Base-by-base conservation (phyloP, 139 green algal species). In the Tetradesmus obliquus region DNA sequence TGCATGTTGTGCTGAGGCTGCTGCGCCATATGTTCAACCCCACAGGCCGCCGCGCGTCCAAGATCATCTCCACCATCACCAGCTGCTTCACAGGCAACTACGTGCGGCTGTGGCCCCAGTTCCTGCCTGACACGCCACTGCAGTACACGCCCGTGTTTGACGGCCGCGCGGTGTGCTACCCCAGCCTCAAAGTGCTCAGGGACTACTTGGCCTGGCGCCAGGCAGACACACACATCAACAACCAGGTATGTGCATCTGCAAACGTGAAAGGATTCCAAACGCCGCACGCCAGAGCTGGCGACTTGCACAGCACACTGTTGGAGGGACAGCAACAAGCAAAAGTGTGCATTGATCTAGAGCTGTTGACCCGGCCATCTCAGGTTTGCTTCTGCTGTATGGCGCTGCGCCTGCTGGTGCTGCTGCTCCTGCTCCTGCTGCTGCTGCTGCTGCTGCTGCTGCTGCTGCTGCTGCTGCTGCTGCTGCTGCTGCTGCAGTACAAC, bases 121-220 rank as follows among this genome's bases (percentile, higher is more conserved):
- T 94, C 91, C 87, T 95, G 19, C 58, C 58, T 1, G 74, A 74
- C 10, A 51, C 58, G 20, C 53, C 83, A 20, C 94, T 99, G 79
- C 84, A 93, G 19, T 88, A 89, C 55, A 95, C 95, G 8, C 98
- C 98, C 45, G 93, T 97, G 82, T 99, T 99, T 96, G 98, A 99
- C 83, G 97, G 94, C 0, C 92, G 98, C 1, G 95, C 97, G 6
- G 97, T 99, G 54, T 96, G 94, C 88, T 99, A 99, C 93, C 98
- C 98, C 0, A 94, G 84, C 66, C 89, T 94, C 24, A 24, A 79
- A 0, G 92, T 93, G 7, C 82, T 99, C 86, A 83, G 96, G 2
- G 98, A 99, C 94, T 99, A 99, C 92, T 92, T 99, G 15, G 86
- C 95, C 6, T 99, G 98, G 98, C 94, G 98, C 0, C 98, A 99